Conservation (phyloP, 2,329 filamentous ascomycete genomes). For the Exophiala calicioides region DNA sequence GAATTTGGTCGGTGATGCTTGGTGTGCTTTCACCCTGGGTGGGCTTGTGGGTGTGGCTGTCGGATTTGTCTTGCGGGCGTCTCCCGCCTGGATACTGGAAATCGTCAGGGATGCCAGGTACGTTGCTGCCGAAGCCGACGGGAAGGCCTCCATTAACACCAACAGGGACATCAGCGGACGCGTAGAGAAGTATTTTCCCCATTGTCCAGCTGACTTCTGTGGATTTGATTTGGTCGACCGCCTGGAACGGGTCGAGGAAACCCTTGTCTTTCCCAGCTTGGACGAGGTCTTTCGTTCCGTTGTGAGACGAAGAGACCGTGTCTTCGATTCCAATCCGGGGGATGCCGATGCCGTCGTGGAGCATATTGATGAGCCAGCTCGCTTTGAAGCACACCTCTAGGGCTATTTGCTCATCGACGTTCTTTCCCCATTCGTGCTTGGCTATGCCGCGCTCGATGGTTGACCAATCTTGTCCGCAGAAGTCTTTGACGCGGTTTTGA, state of each 20-base stretch:
- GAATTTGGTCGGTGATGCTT: constrained; percentile 55
- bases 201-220: constrained; percentile 97
- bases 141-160: constrained; percentile 62
- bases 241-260: constrained; percentile 83
- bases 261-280: constrained; percentile 71
- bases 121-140: constrained; percentile 91
- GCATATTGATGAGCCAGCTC: constrained; percentile 93
- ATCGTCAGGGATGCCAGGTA: constrained; percentile 66
- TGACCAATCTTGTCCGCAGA: constrained; percentile 82
- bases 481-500: constrained; percentile 78
- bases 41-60: constrained; percentile 31
- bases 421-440: constrained; percentile 70
- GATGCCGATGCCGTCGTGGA: constrained; percentile 94
- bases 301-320: constrained; percentile 56
- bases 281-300: constrained; percentile 70
- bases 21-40: constrained; percentile 18
- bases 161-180: constrained; percentile 77
- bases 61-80: constrained; percentile 33
- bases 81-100: constrained; percentile 71
- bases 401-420: constrained; percentile 71
- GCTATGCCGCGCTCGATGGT: constrained; percentile 68
- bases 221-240: constrained; percentile 86
- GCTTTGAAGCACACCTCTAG: constrained; percentile 95
- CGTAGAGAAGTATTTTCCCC: constrained; percentile 94
- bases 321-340: constrained; percentile 79